Base-by-base conservation (phyloP, 805 yeast species). In the Nakazawaea ishiwadae region DNA sequence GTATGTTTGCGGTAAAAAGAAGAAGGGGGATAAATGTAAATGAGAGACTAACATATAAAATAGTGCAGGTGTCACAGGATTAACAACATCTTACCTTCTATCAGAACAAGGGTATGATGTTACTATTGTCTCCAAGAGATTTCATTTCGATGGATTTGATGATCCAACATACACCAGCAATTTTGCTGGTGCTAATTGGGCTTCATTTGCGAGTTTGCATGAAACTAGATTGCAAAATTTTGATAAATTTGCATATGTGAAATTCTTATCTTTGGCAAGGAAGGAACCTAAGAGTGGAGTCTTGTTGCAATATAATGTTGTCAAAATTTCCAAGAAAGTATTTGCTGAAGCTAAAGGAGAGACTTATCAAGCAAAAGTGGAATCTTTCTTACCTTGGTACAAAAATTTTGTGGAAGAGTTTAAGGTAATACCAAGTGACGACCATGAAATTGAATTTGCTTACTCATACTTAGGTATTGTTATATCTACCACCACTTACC, bases 131-230 rank as follows among this genome's bases (percentile, higher is more conserved):
- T 63, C 60, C 1, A 51, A 53, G 21, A 58, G 65, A 46, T 53
- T 74, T 27, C 80, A 79, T 1, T 80, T 81, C 3, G 80, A 76
- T 31, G 46, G 55, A 5, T 62, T 63, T 37, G 59, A 63, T 11
- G 56, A 54, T 17, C 63, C 65, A 5, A 19, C 15, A 8, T 77
- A 73, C 48, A 65, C 80, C 1, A 72, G 78, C 0, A 80, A 81
- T 1, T 71, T 63, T 53, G 83, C 81, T 1, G 82, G 83, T 4
- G 83, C 82, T 36, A 74, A 77, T 47, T 77, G 82, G 80, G 62
- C 60, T 37, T 68, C 77, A 15, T 71, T 73, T 54, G 79, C 78
- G 7, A 20, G 27, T 4, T n/a, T 31, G 9, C 41, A 40, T 10
- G 47, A 50, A 18, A 17, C 26, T 4, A 52, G 48, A 6, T 55